A percentile compares a stretch with the other conserved stretches of the same genome.
phyloP scores from a whole-genome alignment of 2,329 filamentous ascomycete species.

The Claviceps digitariae region DNA sequence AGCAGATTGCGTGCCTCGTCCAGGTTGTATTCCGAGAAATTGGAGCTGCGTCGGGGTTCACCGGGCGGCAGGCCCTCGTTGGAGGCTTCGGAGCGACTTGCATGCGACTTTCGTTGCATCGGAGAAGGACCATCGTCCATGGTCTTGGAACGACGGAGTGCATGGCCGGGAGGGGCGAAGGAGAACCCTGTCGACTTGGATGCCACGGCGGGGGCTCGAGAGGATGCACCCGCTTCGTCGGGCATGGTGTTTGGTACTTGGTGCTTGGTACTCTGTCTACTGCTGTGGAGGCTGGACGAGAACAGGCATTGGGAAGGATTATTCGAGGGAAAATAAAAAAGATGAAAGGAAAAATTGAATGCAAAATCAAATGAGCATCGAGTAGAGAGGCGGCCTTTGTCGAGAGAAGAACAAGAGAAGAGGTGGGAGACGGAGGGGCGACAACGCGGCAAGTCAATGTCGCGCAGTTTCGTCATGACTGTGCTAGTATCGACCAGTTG shows the following conservation, averaged over 20 bases:
- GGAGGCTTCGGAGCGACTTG: constrained; percentile 14
- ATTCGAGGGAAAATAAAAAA: not conserved
- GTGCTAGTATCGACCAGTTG: not conserved
- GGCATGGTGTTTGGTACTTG: constrained; percentile 8
- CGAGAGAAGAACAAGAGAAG: not conserved
- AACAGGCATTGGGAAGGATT: not conserved
- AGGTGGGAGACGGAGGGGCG: not conserved
- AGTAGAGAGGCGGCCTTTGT: not conserved
- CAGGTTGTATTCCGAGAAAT: constrained; percentile 62
- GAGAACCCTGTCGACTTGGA: constrained; percentile 5
- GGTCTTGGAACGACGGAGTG: constrained; percentile 28
- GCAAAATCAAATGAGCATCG: not conserved
- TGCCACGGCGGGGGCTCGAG: not conserved
- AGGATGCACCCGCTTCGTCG: constrained; percentile 6
- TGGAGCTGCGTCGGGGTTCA: constrained; percentile 55
- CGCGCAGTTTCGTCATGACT: not conserved
- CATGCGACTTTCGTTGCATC: constrained; percentile 6
- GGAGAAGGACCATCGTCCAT: constrained; percentile 22
- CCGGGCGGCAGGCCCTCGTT: constrained; percentile 11
- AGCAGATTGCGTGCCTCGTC: constrained; percentile 58
- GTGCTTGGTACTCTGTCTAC: not conserved
- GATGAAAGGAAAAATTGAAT: not conserved
- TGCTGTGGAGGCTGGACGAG: not conserved
- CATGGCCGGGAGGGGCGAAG: constrained; percentile 17
- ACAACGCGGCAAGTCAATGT: not conserved